Evolutionary conservation across 129 eudicot species (phyloP).

Genomic region (Scalesia atractyloides): DNA sequence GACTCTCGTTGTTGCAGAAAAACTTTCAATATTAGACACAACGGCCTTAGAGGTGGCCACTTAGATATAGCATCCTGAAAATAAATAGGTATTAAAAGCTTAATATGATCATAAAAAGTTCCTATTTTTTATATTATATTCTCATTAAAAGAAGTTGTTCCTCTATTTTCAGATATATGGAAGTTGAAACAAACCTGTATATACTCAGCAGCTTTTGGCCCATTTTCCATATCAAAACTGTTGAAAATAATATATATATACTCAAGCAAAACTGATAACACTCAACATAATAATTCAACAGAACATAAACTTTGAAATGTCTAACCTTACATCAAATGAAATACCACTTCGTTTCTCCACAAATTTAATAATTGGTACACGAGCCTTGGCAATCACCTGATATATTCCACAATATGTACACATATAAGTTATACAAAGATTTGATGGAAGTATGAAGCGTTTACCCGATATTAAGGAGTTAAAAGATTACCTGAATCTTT

Average conservation of each 20-base stretch:
- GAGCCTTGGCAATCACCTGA: conserved; percentile 95
- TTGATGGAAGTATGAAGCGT: neutral
- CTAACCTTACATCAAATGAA: conserved; percentile 88
- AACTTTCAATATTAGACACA: conserved; percentile 87
- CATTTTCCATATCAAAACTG: conserved; percentile 94
- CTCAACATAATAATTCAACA: conserved; percentile 4
- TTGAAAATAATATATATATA: conserved; percentile 15
- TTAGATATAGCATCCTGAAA: conserved; percentile 68
- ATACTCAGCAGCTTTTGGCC: conserved; percentile 95
- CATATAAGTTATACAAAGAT: conserved; percentile 2
- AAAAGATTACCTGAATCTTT: conserved; percentile 73
- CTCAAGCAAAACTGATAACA: conserved; percentile 12
- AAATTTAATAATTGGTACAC: conserved; percentile 90
- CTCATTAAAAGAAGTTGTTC: neutral
- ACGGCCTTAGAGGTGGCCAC: conserved; percentile 88
- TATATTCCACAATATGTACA: conserved; percentile 8
- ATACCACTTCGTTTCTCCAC: conserved; percentile 89
- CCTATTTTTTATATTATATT: neutral
- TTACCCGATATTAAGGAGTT: neutral
- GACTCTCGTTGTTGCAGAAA: conserved; percentile 93
- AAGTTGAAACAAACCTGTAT: conserved; percentile 58
- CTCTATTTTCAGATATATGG: neutral
- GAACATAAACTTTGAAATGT: neutral
- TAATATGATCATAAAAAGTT: neutral
- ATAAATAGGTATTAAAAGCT: neutral